Evolutionary conservation across 441 rosid species (phyloP), one percentile per base, ranked within the genome.

Genomic region (Croton laevigatus): DNA sequence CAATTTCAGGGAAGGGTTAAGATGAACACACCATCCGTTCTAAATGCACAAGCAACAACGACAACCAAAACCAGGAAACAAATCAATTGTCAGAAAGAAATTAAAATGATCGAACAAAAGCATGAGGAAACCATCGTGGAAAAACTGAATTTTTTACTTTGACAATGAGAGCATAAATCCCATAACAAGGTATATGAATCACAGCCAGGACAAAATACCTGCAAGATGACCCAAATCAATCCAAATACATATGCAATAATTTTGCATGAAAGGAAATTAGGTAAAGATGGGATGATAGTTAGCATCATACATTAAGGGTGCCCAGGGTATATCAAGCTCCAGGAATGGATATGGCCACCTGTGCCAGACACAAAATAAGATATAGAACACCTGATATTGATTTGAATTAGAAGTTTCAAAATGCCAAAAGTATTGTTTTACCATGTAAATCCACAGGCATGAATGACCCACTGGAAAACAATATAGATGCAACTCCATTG

Each of bases 291-390:
- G 66, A 17, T n/a, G n/a, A n/a, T n/a, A n/a, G n/a, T n/a, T 45
- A 17, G 20, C 5, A 59, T 34, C 48, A 8, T 86, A 93, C 96
- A 91, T 89, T 62, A 93, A 66, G 6, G 96, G 91, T 74, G 92
- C 91, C 89, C 83, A 84, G 8, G 95, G 80, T 0, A 69, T 72
- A 42, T 88, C 68, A 8, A 91, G 89, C 78, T 86, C 86, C 5
- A 94, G 84, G 79, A 94, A 94, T 16, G 93, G 88, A 60, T 93
- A 93, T 27, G 96, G 97, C 98, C 97, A 93, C 98, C 98, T 93
- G 80, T 20, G 9, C 65, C 52, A 51, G 55, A 10, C 20, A 11
- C 55, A 42, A 46, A 38, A 14, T 8, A 3, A 5, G 14, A 17
- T 49, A 34, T 9, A 48, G 10, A 23, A 1, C 12, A 36, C 34